Conservation (phyloP, 495 filamentous ascomycete genomes). For the Lophium mytilinum region DNA sequence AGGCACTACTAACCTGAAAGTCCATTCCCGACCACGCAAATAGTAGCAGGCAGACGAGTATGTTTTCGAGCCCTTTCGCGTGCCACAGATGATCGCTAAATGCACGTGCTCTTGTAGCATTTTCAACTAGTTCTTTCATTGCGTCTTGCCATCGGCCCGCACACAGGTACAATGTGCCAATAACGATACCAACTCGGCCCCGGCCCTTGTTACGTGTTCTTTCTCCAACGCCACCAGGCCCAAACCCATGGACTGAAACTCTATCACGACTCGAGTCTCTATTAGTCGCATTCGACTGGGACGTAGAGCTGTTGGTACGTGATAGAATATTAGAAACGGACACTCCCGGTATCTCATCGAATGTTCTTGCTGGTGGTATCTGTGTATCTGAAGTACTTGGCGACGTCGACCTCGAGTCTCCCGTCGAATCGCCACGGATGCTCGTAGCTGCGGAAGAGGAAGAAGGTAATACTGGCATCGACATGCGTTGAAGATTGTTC, state of each 20-base stretch:
- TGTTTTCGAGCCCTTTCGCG: conserved; percentile 85
- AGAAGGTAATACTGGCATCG: conserved; percentile 56
- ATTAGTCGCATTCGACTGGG: conserved; percentile 15
- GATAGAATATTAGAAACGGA: background rate
- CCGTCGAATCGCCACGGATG: conserved; percentile 46
- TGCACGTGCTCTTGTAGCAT: conserved; percentile 64
- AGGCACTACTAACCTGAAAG: conserved; percentile 57
- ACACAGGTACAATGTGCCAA: conserved; percentile 80
- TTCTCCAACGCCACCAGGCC: conserved; percentile 62
- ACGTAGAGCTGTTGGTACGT: conserved; percentile 17
- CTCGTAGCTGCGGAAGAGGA: conserved; percentile 34
- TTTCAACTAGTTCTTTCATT: conserved; percentile 74
- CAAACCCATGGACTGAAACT: conserved; percentile 77
- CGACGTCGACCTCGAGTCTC: conserved; percentile 42
- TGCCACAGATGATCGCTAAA: conserved; percentile 93
- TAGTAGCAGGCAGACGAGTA: conserved; percentile 72
- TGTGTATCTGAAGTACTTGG: conserved; percentile 37
- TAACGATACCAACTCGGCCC: conserved; percentile 67
- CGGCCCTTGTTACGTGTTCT: conserved; percentile 74
- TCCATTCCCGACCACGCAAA: conserved; percentile 78
- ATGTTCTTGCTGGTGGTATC: conserved; percentile 55
- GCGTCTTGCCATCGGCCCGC: conserved; percentile 88
- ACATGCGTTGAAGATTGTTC: conserved; percentile 58
- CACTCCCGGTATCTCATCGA: conserved; percentile 58
- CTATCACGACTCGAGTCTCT: conserved; percentile 59